Evolutionary conservation across 2,329 filamentous ascomycete genomes (phyloP).

Genomic region (Aspergillus caelatus): DNA sequence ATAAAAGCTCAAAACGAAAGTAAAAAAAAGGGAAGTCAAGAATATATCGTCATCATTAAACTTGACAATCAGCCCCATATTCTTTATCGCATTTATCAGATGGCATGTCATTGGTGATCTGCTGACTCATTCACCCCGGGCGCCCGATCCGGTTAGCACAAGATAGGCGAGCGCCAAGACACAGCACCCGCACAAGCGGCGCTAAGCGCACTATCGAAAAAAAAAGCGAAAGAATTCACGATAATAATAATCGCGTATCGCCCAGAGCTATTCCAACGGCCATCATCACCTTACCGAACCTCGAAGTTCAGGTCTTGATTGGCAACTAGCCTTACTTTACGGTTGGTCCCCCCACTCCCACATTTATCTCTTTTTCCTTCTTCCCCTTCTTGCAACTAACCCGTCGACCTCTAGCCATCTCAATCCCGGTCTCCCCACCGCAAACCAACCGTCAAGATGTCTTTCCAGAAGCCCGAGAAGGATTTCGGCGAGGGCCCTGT

Average conservation of each 20-base stretch:
- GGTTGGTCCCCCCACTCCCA: constrained; percentile 19
- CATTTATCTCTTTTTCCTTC: background rate
- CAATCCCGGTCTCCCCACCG: constrained; percentile 29
- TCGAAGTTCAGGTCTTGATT: constrained; percentile 80
- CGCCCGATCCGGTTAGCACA: constrained; percentile 37
- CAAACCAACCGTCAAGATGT: constrained; percentile 65
- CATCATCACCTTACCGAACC: constrained; percentile 82
- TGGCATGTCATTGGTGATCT: background rate
- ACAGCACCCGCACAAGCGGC: constrained; percentile 31
- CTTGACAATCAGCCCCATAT: background rate
- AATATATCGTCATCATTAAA: background rate
- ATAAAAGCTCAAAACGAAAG: background rate
- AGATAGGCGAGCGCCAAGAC: constrained; percentile 45
- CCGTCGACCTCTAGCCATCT: constrained; percentile 18
- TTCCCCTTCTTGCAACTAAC: constrained; percentile 10
- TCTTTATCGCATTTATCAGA: constrained; percentile 1
- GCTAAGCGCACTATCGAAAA: constrained; percentile 11
- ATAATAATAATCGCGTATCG: constrained; percentile 19
- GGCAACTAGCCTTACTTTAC: constrained; percentile 43
- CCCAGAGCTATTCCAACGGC: constrained; percentile 30
- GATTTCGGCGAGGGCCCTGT: constrained; percentile 85
- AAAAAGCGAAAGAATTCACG: constrained; percentile 20
- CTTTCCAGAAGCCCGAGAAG: constrained; percentile 95
- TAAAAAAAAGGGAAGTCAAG: background rate
- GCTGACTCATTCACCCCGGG: constrained; percentile 13